phyloP scores from a whole-genome alignment of 2,329 filamentous ascomycete species.

The Fusarium duplospermum region DNA sequence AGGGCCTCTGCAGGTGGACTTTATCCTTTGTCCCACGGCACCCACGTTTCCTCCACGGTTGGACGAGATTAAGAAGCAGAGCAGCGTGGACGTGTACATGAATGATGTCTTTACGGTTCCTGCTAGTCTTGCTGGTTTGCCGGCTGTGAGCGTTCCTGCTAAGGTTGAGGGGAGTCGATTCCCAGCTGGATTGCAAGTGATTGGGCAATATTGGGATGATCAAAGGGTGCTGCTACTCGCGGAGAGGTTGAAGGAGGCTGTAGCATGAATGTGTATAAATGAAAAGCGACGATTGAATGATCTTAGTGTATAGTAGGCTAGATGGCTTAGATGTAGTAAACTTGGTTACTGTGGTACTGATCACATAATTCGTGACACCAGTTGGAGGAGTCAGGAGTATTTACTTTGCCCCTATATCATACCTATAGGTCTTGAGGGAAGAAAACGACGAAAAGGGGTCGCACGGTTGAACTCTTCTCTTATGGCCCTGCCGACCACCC shows the following conservation, averaged over 20 bases:
- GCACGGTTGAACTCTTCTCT: neutral
- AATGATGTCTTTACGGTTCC: constrained; percentile 98
- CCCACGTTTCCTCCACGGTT: constrained; percentile 79
- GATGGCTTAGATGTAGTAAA: neutral
- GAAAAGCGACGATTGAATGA: constrained; percentile 27
- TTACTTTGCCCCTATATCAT: neutral
- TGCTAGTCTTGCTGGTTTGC: constrained; percentile 90
- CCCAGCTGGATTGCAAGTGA: constrained; percentile 74
- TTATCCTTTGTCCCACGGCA: constrained; percentile 88
- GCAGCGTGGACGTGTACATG: constrained; percentile 81
- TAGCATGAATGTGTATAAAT: constrained; percentile 30
- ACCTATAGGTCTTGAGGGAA: neutral
- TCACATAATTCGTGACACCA: neutral
- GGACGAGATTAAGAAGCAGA: constrained; percentile 65
- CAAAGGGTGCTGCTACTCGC: constrained; percentile 70
- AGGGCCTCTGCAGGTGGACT: constrained; percentile 77
- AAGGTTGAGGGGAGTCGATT: constrained; percentile 47
- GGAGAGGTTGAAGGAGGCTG: constrained; percentile 53
- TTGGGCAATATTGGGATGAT: constrained; percentile 87
- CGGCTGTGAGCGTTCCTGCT: constrained; percentile 83
- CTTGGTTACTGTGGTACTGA: neutral
- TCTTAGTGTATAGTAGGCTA: constrained; percentile 31
- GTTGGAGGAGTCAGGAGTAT: neutral
- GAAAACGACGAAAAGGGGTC: neutral
- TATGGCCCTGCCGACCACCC: neutral